phyloP scores from a whole-genome alignment of 495 filamentous ascomycete species.

The Durotheca rogersii region DNA sequence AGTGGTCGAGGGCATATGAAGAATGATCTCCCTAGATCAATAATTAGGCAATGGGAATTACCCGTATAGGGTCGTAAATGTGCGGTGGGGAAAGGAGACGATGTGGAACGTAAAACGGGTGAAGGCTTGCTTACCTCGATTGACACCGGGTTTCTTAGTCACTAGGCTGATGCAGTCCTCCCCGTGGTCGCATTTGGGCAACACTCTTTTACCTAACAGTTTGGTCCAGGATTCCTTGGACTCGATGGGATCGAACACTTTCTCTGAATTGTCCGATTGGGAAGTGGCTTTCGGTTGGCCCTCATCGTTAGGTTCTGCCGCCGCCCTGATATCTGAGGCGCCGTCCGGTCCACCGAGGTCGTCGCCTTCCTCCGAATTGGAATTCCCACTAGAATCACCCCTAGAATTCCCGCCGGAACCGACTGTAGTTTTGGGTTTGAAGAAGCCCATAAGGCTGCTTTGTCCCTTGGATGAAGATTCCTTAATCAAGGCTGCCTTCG shows the following conservation, averaged over 20 bases:
- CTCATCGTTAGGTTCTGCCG: neutral
- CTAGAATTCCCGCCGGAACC: too few species aligned
- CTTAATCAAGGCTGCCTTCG: conserved; percentile 33
- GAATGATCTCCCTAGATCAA: conserved; percentile 66
- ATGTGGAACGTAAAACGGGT: neutral
- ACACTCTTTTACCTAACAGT: conserved; percentile 71
- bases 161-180: conserved; percentile 79
- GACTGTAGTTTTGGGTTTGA: conserved; percentile 62
- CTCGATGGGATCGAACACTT: conserved; percentile 65
- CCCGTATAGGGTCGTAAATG: neutral
- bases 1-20: conserved; percentile 83
- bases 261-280: conserved; percentile 21
- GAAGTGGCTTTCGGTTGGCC: conserved; percentile 1
- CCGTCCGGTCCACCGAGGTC: conserved; percentile 14
- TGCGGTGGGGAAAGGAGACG: neutral
- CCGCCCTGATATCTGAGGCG: conserved; percentile 13
- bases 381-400: neutral
- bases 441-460: conserved; percentile 80
- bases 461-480: conserved; percentile 58
- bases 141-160: conserved; percentile 85
- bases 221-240: conserved; percentile 84
- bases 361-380: neutral
- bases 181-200: conserved; percentile 81
- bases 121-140: conserved; percentile 53
- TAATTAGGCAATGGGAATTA: conserved; percentile 3